Evolutionary conservation across 2,329 filamentous ascomycete species (phyloP).

Genomic region (Aspergillus sp.): DNA sequence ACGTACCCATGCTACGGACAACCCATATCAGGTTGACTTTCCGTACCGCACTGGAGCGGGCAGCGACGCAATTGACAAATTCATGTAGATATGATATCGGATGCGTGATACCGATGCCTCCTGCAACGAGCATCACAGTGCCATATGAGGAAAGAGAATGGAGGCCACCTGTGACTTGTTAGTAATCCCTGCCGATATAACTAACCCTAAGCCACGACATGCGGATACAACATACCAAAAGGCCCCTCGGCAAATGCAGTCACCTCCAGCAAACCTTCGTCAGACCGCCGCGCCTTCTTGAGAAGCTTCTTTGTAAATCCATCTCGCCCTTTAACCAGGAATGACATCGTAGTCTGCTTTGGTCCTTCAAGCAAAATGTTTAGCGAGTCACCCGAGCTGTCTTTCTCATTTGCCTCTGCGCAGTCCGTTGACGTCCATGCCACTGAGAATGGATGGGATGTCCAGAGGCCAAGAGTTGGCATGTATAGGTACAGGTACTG

Average conservation of each 20-base stretch:
- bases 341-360: conserved; percentile 22
- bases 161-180: conserved; percentile 16
- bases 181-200: background rate
- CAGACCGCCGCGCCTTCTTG: conserved; percentile 18
- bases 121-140: conserved; percentile 27
- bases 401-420: conserved; percentile 15
- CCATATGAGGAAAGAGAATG: conserved; percentile 26
- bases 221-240: conserved; percentile 19
- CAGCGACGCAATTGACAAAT: conserved; percentile 18
- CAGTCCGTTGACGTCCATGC: conserved; percentile 29
- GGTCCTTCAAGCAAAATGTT: conserved; percentile 18
- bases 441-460: conserved; percentile 37
- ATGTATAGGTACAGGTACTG: conserved; percentile 52
- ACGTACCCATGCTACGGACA: conserved; percentile 24
- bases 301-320: conserved; percentile 27
- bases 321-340: conserved; percentile 26
- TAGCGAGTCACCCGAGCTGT: conserved; percentile 23
- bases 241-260: conserved; percentile 27
- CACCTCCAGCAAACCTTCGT: conserved; percentile 17
- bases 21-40: conserved; percentile 26
- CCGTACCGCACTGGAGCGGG: conserved; percentile 18
- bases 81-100: conserved; percentile 27
- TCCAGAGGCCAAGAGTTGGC: conserved; percentile 37
- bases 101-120: conserved; percentile 32
- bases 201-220: too few relatives aligned